Evolutionary conservation across 148 eudicot genomes (phyloP).

Genomic region (Camellia japonica): DNA sequence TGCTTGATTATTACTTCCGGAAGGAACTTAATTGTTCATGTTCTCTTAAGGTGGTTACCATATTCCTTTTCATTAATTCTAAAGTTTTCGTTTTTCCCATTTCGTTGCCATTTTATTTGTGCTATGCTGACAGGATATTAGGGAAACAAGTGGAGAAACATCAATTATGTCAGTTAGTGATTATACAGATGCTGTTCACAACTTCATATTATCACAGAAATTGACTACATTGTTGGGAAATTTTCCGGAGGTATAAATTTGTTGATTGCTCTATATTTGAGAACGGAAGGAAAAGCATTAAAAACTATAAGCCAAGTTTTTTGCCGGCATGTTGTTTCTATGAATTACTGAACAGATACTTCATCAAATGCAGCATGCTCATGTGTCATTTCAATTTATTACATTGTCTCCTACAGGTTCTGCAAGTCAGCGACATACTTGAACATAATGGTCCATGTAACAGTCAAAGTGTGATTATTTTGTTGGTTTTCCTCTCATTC

Average conservation of each 20-base stretch:
- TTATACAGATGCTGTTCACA: slow-evolving; percentile 91
- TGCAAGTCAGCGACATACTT: slow-evolving; percentile 83
- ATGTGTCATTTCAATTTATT: slow-evolving; percentile 11
- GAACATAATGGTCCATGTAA: slow-evolving; percentile 85
- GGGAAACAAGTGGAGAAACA: slow-evolving; percentile 36
- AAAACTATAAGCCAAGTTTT: background rate
- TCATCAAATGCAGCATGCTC: slow-evolving; percentile 2
- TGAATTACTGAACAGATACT: slow-evolving; percentile 1
- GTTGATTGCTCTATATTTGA: background rate
- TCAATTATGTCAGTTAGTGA: slow-evolving; percentile 75
- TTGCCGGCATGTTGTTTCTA: background rate
- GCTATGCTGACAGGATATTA: slow-evolving; percentile 46
- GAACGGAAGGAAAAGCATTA: background rate
- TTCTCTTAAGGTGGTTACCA: slow-evolving; percentile 44
- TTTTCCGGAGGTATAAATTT: slow-evolving; percentile 72
- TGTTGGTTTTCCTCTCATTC: slow-evolving; percentile 85
- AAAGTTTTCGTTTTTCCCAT: background rate
- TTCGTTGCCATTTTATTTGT: slow-evolving; percentile 13
- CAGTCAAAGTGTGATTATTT: slow-evolving; percentile 65
- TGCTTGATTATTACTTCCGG: slow-evolving; percentile 85
- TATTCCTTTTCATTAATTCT: slow-evolving; percentile 3
- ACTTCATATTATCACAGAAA: slow-evolving; percentile 81
- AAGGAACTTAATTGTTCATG: slow-evolving; percentile 68
- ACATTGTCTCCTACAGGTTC: slow-evolving; percentile 48
- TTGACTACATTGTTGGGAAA: slow-evolving; percentile 76